Base-by-base conservation (phyloP, 2,329 filamentous ascomycete genomes). In the Nothophaeocryptopus gaeumannii region DNA sequence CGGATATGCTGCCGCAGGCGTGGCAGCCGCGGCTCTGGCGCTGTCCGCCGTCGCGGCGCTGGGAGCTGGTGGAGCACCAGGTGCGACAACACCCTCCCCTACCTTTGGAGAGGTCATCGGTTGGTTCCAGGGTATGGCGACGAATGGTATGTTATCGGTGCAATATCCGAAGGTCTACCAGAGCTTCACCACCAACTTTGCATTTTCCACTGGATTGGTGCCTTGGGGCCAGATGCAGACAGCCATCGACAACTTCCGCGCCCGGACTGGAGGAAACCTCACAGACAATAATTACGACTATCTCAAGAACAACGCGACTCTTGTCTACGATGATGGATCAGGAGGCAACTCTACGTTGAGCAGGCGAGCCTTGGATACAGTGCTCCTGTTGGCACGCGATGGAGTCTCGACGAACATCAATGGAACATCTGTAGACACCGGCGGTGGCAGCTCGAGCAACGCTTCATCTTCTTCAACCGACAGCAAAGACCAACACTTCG, bases 91-190 rank as follows among this genome's bases (percentile, higher is more conserved):
- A 9, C 76, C 85, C 35, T 93, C 89, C 61, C 93, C 93, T 20
- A 88, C 85, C 45, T 96, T 97, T 67, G 79, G 78, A 38, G 89
- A 96, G 64, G 84, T 95, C 40, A 80, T 96, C 59, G 84, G 85
- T 54, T 95, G 88, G 82, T 96, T 97, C 70, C 91, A 97, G 71
- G 85, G 86, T 42, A 87, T 97, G 78, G 90, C 93, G 26, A 86
- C 93, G 76, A 96, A 93, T 70, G 91, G 93, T 58, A 97, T 97
- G 93, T 78, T 96, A 68, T 95, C 88, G 52, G 91, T 95, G 62
- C 82, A 85, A 62, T 90, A 96, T 60, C 93, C 93, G 3, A 77
- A 82, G 32, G 83, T 97, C 33, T 97, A 97, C 74, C 83, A 85
- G 60, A 92, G 84, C 68, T 99, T 96, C 71, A 76, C 86, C 55